Percentiles rank a stretch among this genome's conserved stretches.
Evolutionary conservation across 257 asterid genomes (phyloP).

Genomic region (Anisodus tanguticus): DNA sequence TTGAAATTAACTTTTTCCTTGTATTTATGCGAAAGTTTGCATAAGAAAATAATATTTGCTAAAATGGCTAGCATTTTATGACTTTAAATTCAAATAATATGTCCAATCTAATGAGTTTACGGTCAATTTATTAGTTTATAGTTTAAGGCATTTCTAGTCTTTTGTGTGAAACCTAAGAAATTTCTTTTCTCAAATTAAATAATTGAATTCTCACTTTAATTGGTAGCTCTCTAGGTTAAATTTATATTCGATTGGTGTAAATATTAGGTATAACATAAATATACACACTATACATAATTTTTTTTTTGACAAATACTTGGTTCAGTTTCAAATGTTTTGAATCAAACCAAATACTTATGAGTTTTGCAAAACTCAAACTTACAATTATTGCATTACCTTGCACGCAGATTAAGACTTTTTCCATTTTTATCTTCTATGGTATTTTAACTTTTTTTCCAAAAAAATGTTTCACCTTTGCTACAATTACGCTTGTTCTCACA

Average conservation of each 20-base stretch:
- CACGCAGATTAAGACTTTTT: not conserved
- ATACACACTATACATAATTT: too few species aligned
- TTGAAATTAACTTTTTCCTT: too few species aligned
- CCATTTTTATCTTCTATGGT: not conserved
- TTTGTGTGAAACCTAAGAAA: too few species aligned
- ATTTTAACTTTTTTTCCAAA: not conserved
- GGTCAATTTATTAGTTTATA: too few species aligned
- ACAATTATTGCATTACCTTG: not conserved
- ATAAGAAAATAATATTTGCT: not conserved
- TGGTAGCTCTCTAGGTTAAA: not conserved
- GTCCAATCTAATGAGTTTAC: too few species aligned
- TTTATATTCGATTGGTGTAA: not conserved
- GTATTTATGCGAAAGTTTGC: too few species aligned
- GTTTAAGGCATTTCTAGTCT: too few species aligned
- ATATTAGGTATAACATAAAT: not conserved
- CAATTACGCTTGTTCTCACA: conserved; percentile 27
- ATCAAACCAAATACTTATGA: not conserved
- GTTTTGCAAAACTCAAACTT: not conserved
- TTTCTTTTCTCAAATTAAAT: too few species aligned
- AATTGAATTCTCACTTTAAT: too few species aligned
- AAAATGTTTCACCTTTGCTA: conserved; percentile 12
- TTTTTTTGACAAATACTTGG: not conserved
- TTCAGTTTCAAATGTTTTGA: conserved; percentile 10
- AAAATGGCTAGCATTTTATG: not conserved
- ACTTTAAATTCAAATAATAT: not conserved